phyloP scores from a whole-genome alignment of 1,284 basidiomycete genomes.

The Agroathelia rolfsii region DNA sequence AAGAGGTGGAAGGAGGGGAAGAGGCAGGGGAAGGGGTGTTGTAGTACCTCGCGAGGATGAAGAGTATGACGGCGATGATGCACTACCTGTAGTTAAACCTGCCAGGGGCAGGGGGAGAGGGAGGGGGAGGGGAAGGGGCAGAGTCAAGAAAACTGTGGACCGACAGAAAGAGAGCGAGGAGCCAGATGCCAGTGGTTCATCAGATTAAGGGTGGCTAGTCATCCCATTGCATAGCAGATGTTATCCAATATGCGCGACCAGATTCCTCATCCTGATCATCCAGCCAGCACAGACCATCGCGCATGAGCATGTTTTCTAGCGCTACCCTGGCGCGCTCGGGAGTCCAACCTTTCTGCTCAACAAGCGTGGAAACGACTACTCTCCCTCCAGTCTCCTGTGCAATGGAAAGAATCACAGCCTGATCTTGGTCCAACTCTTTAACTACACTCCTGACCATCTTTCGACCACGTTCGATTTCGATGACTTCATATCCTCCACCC shows the following conservation, averaged over 20 bases:
- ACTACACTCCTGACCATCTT: constrained; percentile 67
- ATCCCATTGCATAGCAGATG: constrained; percentile 77
- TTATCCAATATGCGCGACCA: constrained; percentile 70
- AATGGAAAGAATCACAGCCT: constrained; percentile 64
- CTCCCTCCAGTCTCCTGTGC: constrained; percentile 61
- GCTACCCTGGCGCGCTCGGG: constrained; percentile 66
- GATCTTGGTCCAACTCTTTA: constrained; percentile 77
- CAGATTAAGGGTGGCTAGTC: too few species aligned
- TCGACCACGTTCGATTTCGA: constrained; percentile 54
- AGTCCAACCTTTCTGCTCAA: constrained; percentile 65
- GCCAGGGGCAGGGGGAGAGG: constrained; percentile 11
- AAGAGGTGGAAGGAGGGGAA: constrained; percentile 20
- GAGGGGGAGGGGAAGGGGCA: constrained; percentile 16
- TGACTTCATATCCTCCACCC: constrained; percentile 81
- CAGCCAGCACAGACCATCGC: constrained; percentile 91
- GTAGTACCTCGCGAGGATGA: constrained; percentile 14
- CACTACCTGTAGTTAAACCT: constrained; percentile 8
- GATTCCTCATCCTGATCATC: constrained; percentile 72
- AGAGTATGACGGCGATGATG: constrained; percentile 17
- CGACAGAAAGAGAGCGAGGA: too few species aligned
- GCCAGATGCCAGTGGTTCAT: too few species aligned
- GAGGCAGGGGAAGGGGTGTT: constrained; percentile 16
- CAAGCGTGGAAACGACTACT: constrained; percentile 51
- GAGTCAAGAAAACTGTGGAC: constrained; percentile 8
- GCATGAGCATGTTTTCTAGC: constrained; percentile 81